Evolutionary conservation across 2,329 filamentous ascomycete genomes (phyloP), one percentile per base, ranked within the genome.

Genomic region (Pseudogymnoascus sp.): DNA sequence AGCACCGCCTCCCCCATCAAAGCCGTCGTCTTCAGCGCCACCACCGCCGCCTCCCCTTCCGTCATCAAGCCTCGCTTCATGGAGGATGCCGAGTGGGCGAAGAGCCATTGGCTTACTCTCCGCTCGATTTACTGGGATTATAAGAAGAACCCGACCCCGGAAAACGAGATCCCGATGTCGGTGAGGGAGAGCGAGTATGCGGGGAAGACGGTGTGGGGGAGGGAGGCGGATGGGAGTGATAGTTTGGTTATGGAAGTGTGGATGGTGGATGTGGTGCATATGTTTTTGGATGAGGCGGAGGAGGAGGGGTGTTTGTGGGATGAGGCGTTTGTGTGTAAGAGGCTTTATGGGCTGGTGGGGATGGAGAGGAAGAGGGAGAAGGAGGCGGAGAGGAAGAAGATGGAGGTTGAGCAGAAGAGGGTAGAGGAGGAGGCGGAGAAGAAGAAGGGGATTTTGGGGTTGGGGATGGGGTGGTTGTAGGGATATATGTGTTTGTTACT

Each of bases 291-390:
- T 61, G 57, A 61, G 57, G 37, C 23, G 57, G 74, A 73, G 64
- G 70, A 70, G 11, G 76, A 80, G 65, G 76, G 83, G 2, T 79
- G 78, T 16, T 77, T 75, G 8, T 85, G 83, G 82, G 78, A 80
- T 21, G 82, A 80, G 68, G 74, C 69, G 6, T 73, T 73, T 10
- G 72, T 86, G 6, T 79, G 79, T 8, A 84, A 81, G 74, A 73
- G 83, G 51, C 71, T 86, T 21, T 85, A 85, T 71, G 78, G 78
- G 43, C 73, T 86, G 23, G 73, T 85, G 2, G 73, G 83, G 0
- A 82, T 80, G 1, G 83, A 84, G 71, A 23, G 34, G 43, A 65
- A 61, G 34, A 65, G 73, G 79, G 72, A 41, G 34, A 25, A 21
- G 25, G 21, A 14, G 37, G 37, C 2, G 2, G 28, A 31, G 19